Conservation (phyloP, 805 yeast genomes). For the Metschnikowia rubicola region DNA sequence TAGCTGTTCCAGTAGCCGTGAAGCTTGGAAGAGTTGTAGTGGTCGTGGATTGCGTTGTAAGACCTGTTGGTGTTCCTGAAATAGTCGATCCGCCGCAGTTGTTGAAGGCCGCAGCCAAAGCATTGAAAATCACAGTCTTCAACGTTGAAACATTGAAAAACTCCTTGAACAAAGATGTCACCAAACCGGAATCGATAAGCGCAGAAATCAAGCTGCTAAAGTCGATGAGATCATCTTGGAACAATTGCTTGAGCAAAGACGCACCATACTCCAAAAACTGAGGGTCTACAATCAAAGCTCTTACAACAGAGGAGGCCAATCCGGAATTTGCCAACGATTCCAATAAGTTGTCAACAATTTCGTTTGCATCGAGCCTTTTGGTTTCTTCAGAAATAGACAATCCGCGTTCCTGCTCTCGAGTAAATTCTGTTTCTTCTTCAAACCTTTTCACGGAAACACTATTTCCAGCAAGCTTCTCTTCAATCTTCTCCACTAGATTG, state of each 20-base stretch:
- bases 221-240: conserved; percentile 28
- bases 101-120: conserved; percentile 41
- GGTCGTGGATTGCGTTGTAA: conserved; percentile 21
- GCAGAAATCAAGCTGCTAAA: conserved; percentile 27
- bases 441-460: conserved; percentile 23
- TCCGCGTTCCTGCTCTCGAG: neutral
- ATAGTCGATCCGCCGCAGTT: conserved; percentile 32
- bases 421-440: conserved; percentile 6
- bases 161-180: conserved; percentile 34
- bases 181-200: conserved; percentile 34
- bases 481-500: conserved; percentile 29
- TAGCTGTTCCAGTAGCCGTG: conserved; percentile 20
- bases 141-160: conserved; percentile 38
- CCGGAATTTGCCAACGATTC: conserved; percentile 44
- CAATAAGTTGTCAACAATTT: conserved; percentile 33
- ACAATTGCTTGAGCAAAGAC: conserved; percentile 29
- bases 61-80: conserved; percentile 21
- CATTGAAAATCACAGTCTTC: conserved; percentile 38
- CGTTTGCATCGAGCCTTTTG: conserved; percentile 17
- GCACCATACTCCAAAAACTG: conserved; percentile 39
- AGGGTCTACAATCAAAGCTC: conserved; percentile 34
- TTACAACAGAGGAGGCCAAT: conserved; percentile 37
- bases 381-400: conserved; percentile 1
- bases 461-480: conserved; percentile 21
- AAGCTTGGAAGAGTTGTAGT: conserved; percentile 24